Conservation (phyloP, 176 grass and related monocot species). For the Chloris gayana region DNA sequence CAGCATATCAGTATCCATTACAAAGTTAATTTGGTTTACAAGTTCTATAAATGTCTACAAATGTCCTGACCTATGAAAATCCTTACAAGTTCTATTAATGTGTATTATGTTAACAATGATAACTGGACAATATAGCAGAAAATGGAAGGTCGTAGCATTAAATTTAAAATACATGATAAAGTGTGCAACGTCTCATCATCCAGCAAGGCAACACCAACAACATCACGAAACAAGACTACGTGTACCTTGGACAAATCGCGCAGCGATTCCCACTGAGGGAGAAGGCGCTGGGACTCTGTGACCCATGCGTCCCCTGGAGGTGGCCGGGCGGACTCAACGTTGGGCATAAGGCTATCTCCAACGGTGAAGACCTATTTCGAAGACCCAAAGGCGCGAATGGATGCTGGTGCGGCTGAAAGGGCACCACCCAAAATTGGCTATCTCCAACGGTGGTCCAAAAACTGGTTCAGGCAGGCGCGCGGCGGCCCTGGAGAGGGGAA, state of each 20-base stretch:
- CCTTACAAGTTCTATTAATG: too few species aligned
- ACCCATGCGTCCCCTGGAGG: conserved; percentile 49
- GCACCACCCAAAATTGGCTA: too few species aligned
- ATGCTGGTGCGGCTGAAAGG: too few species aligned
- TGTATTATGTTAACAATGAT: too few species aligned
- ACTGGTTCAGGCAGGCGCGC: too few species aligned
- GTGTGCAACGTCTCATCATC: not conserved
- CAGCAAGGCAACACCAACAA: not conserved
- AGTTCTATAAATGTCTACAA: not conserved
- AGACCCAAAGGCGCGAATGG: too few species aligned
- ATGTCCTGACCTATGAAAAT: too few species aligned
- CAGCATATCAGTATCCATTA: not conserved
- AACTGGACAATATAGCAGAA: not conserved
- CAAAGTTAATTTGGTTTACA: not conserved
- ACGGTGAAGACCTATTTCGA: too few species aligned
- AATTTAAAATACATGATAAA: conserved; percentile 6
- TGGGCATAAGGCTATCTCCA: too few species aligned
- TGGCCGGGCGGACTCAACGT: not conserved
- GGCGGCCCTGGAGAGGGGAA: too few species aligned
- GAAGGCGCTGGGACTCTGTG: conserved; percentile 41
- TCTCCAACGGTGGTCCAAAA: too few species aligned
- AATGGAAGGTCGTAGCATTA: not conserved
- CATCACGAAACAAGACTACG: not conserved
- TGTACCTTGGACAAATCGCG: conserved; percentile 57
- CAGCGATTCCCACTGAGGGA: conserved; percentile 53